A percentile compares a stretch with the other conserved stretches of the same genome.
Conservation (phyloP, 2,329 filamentous ascomycete genomes). For the Aspergillus quadricinctus region DNA sequence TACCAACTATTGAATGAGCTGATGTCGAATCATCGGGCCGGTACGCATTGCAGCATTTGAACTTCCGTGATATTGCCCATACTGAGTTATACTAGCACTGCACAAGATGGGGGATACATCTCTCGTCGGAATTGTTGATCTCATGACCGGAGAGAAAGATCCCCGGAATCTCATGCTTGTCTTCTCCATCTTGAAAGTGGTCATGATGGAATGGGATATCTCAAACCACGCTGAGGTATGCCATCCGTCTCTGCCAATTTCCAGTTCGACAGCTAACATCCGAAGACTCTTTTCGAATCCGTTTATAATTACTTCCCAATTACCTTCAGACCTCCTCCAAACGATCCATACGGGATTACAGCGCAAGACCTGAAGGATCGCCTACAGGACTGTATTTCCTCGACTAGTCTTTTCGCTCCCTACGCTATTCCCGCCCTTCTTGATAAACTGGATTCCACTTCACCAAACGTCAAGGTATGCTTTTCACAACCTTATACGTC, state of each 20-base stretch:
- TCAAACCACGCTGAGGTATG: conserved; percentile 54
- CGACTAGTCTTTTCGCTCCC: conserved; percentile 60
- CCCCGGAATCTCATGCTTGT: conserved; percentile 67
- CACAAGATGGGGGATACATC: conserved; percentile 57
- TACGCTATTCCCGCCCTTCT: conserved; percentile 63
- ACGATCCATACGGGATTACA: conserved; percentile 66
- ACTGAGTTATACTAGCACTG: conserved; percentile 39
- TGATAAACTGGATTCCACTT: conserved; percentile 66
- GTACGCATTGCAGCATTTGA: conserved; percentile 28
- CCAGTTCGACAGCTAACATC: conserved; percentile 12
- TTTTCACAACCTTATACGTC: background rate
- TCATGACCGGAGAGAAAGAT: conserved; percentile 66
- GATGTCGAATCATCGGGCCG: conserved; percentile 57
- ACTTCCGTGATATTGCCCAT: background rate
- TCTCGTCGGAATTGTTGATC: conserved; percentile 57
- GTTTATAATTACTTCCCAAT: conserved; percentile 71
- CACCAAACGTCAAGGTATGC: conserved; percentile 60
- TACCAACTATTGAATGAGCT: conserved; percentile 58
- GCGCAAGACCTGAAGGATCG: conserved; percentile 64
- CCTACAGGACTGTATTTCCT: conserved; percentile 60
- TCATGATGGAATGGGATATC: conserved; percentile 66
- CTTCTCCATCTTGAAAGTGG: conserved; percentile 62
- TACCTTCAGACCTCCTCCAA: conserved; percentile 64
- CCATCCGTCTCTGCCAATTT: background rate
- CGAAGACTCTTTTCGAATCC: conserved; percentile 56